A percentile compares a stretch with the other conserved stretches of the same genome.
Evolutionary conservation across 495 filamentous ascomycete genomes (phyloP).

Genomic region (Mycothermus thermophilus): DNA sequence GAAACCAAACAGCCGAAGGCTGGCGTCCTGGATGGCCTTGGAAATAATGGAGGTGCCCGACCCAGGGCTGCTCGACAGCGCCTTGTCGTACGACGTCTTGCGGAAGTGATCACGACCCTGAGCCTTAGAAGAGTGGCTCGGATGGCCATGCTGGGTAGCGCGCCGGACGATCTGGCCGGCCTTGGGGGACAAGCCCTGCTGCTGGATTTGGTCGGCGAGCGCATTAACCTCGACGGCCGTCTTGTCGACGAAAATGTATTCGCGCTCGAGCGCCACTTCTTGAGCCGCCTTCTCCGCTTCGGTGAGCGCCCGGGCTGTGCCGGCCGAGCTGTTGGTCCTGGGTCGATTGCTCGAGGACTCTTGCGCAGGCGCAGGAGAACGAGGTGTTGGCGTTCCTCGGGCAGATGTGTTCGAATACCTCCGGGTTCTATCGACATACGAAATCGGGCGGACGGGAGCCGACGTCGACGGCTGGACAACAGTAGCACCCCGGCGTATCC

Average conservation of each 20-base stretch:
- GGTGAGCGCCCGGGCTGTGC: slow-evolving; percentile 26
- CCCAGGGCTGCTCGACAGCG: slow-evolving; percentile 59
- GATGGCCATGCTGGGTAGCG: slow-evolving; percentile 51
- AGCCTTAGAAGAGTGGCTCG: slow-evolving; percentile 43
- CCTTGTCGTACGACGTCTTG: slow-evolving; percentile 62
- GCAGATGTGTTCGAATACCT: slow-evolving; percentile 27
- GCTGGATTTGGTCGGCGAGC: slow-evolving; percentile 79
- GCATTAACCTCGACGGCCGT: slow-evolving; percentile 90
- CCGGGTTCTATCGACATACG: slow-evolving; percentile 22
- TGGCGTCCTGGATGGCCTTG: slow-evolving; percentile 89
- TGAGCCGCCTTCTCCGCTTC: slow-evolving; percentile 69
- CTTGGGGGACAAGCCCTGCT: slow-evolving; percentile 33
- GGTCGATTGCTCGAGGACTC: slow-evolving; percentile 5
- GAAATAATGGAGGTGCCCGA: slow-evolving; percentile 80
- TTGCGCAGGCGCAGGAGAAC: slow-evolving; percentile 8
- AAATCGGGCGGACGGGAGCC: slow-evolving; percentile 20
- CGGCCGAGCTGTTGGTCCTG: slow-evolving; percentile 11
- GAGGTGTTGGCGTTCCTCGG: slow-evolving; percentile 7
- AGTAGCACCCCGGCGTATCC: slow-evolving; percentile 30
- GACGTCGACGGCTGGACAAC: slow-evolving; percentile 27
- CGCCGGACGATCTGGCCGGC: slow-evolving; percentile 35
- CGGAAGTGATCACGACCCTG: slow-evolving; percentile 47
- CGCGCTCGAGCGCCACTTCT: slow-evolving; percentile 77
- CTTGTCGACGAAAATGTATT: slow-evolving; percentile 95
- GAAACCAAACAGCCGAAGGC: slow-evolving; percentile 65